These are phyloP conservation scores for Metschnikowia koreensis DNA, from an alignment of 805 yeast genomes.

Conservation along the genomic window DNA sequence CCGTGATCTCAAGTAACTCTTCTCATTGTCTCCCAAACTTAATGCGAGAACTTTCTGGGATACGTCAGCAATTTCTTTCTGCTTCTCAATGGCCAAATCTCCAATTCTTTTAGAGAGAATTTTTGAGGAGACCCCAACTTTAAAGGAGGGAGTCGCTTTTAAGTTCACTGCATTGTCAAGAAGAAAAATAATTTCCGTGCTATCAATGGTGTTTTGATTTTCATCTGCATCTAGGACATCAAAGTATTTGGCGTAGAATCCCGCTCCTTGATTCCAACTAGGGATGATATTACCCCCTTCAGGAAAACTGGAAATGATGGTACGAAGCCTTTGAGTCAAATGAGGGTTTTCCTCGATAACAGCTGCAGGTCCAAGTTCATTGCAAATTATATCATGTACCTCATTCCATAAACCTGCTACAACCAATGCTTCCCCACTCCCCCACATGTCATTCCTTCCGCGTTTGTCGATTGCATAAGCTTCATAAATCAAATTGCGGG, in stretches of 20 bases:
- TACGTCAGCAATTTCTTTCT: slow-evolving; percentile 19
- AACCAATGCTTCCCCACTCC: slow-evolving; percentile 60
- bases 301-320: slow-evolving; percentile 46
- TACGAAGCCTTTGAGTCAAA: slow-evolving; percentile 36
- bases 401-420: slow-evolving; percentile 57
- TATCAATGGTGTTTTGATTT: slow-evolving; percentile 17
- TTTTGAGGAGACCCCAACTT: slow-evolving; percentile 45
- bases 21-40: slow-evolving; percentile 48
- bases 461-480: slow-evolving; percentile 60
- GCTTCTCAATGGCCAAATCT: slow-evolving; percentile 31
- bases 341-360: slow-evolving; percentile 48
- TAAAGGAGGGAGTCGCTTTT: slow-evolving; percentile 18
- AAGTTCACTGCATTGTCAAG: slow-evolving; percentile 46
- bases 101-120: slow-evolving; percentile 53
- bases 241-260: slow-evolving; percentile 53
- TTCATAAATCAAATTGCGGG: slow-evolving; percentile 47
- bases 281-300: slow-evolving; percentile 35
- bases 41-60: slow-evolving; percentile 36
- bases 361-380: slow-evolving; percentile 68
- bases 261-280: slow-evolving; percentile 58
- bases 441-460: slow-evolving; percentile 48
- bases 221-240: slow-evolving; percentile 20
- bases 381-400: slow-evolving; percentile 60
- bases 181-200: slow-evolving; percentile 34
- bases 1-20: slow-evolving; percentile 28